These are phyloP conservation scores for Boletus pseudo-olivaceus DNA, from an alignment of 768 basidiomycete species.

Conservation along the genomic window DNA sequence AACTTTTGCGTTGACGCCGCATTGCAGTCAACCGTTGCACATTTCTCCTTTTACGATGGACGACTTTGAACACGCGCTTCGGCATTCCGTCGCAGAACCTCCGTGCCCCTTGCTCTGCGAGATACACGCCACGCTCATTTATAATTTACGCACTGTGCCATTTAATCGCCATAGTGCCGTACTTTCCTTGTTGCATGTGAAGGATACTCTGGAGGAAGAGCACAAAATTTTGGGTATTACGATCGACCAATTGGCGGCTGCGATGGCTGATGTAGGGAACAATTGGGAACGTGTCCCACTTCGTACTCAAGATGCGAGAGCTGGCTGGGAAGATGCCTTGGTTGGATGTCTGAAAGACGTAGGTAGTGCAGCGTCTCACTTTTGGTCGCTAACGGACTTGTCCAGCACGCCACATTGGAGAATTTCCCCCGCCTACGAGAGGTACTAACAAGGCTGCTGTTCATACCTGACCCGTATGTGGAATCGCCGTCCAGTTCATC, in stretches of 20 bases:
- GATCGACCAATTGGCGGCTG: conserved; percentile 58
- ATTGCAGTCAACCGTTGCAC: conserved; percentile 73
- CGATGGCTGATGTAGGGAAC: conserved; percentile 79
- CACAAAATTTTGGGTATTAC: conserved; percentile 50
- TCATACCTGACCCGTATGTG: conserved; percentile 50
- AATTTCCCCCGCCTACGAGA: conserved; percentile 73
- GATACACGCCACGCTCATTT: conserved; percentile 85
- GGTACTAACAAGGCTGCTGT: conserved; percentile 69
- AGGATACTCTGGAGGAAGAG: conserved; percentile 42
- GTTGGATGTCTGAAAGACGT: conserved; percentile 89
- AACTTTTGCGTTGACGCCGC: conserved; percentile 4
- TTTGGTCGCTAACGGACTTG: conserved; percentile 1
- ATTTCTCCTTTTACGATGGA: conserved; percentile 89
- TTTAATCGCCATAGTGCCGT: conserved; percentile 75
- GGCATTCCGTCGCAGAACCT: conserved; percentile 66
- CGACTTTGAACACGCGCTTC: conserved; percentile 85
- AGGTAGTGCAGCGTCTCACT: conserved; percentile 33
- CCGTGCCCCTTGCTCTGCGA: conserved; percentile 80
- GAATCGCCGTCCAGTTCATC: conserved; percentile 45
- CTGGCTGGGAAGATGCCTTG: conserved; percentile 90
- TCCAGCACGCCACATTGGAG: conserved; percentile 67
- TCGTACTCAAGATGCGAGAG: conserved; percentile 67
- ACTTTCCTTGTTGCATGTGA: conserved; percentile 51
- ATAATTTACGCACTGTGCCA: conserved; percentile 79
- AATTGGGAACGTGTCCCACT: conserved; percentile 82